Conservation (phyloP, 495 filamentous ascomycete genomes). For the Copromyces sp. region DNA sequence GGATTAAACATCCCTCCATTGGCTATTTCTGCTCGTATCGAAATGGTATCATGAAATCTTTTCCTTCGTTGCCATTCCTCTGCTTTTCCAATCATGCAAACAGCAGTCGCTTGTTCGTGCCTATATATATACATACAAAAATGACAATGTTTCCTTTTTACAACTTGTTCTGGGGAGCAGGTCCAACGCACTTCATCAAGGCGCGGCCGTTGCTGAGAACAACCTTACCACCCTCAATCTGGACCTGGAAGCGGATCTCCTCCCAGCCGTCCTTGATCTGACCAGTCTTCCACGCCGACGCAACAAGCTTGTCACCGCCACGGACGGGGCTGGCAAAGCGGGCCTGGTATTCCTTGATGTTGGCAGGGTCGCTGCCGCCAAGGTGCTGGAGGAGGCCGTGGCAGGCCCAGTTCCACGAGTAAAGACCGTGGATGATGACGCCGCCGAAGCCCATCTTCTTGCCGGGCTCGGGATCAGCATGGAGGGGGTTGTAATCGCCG, state of each 20-base stretch:
- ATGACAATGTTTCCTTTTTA: slow-evolving; percentile 20
- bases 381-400: slow-evolving; percentile 64
- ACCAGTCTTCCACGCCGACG: slow-evolving; percentile 56
- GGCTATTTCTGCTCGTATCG: neutral
- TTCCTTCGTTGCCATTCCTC: neutral
- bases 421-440: slow-evolving; percentile 80
- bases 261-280: slow-evolving; percentile 61
- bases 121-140: neutral
- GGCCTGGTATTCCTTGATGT: slow-evolving; percentile 78
- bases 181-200: slow-evolving; percentile 53
- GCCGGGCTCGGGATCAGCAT: slow-evolving; percentile 74
- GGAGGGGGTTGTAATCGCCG: slow-evolving; percentile 86
- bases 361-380: slow-evolving; percentile 65
- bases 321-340: slow-evolving; percentile 76
- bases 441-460: slow-evolving; percentile 85
- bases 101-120: neutral
- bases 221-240: slow-evolving; percentile 62
- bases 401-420: slow-evolving; percentile 70
- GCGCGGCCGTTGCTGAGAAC: slow-evolving; percentile 77
- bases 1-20: neutral
- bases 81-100: neutral
- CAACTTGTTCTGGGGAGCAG: slow-evolving; percentile 50
- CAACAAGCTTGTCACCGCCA: slow-evolving; percentile 60
- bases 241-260: slow-evolving; percentile 69
- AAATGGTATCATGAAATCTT: neutral